Evolutionary conservation across 495 filamentous ascomycete genomes (phyloP), one percentile per base, ranked within the genome.

Genomic region (Penicillium nucicola): DNA sequence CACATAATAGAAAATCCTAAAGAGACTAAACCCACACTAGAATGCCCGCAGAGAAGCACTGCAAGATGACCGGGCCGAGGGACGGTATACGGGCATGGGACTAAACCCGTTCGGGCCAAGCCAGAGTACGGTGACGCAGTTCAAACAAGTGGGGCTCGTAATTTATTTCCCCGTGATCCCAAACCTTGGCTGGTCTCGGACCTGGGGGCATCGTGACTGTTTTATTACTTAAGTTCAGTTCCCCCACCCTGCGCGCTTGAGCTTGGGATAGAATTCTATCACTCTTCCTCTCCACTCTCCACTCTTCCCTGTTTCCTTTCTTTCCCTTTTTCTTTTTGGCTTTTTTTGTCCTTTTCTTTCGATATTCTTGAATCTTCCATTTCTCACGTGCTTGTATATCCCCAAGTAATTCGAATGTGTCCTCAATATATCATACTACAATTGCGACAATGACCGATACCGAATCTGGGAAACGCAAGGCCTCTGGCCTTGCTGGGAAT

Each of bases 391-490:
- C 39, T 43, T 7, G 17, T 48, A 38, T 31, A 34, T 34, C 2
- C 20, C 3, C 3, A 3, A 5, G 2, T 3, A 25, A 51, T 33
- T 53, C 52, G 49, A 52, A 55, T 63, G 56, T 57, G 41, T 55
- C 43, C 45, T 38, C 30, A 49, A 53, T 54, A 42, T 57, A 48
- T 55, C 45, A 43, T 56, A 65, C 56, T 50, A 52, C 49, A 48
- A 55, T 55, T 36, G 31, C 56, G 12, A 62, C 61, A 22, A 63
- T 70, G 55, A 53, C 66, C 23, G 72, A 76, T 23, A 55, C 64
- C 17, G 71, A 72, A 13, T 56, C 67, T 19, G 66, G 58, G 31
- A 77, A 76, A 61, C 66, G 74, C 45, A 75, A 74, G 58, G 66
- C 72, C 35, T 75, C 72, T 11, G 67, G 71, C 11, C 64, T 75